These are phyloP conservation scores for Trichoderma sp. DNA, from an alignment of 2,329 filamentous ascomycete genomes.

Conservation along the genomic window DNA sequence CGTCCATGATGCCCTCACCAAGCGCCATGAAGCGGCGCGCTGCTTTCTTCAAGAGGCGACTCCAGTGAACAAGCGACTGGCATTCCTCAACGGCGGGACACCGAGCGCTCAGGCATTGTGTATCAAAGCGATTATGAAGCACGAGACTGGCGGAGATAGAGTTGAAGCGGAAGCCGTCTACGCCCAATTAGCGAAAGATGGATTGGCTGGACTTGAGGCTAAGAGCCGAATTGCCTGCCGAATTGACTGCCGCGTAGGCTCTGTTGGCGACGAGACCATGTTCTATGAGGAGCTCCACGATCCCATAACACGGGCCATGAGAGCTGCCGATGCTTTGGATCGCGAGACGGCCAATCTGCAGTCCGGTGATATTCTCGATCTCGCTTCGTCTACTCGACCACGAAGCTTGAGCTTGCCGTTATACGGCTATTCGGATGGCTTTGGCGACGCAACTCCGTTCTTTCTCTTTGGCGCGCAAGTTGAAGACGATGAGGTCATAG, in stretches of 20 bases:
- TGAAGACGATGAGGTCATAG: constrained; percentile 33
- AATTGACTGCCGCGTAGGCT: constrained; percentile 31
- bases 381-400: constrained; percentile 46
- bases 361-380: constrained; percentile 52
- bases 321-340: constrained; percentile 62
- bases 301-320: constrained; percentile 59
- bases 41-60: constrained; percentile 55
- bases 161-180: constrained; percentile 57
- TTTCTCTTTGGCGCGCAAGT: constrained; percentile 51
- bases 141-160: constrained; percentile 55
- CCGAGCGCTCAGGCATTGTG: constrained; percentile 58
- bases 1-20: constrained; percentile 54
- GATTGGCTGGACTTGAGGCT: constrained; percentile 46
- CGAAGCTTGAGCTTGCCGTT: constrained; percentile 56
- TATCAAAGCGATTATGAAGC: constrained; percentile 57
- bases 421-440: constrained; percentile 50
- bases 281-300: constrained; percentile 45
- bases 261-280: constrained; percentile 29
- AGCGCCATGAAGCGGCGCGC: constrained; percentile 53
- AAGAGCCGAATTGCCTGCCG: constrained; percentile 33
- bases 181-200: constrained; percentile 54
- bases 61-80: constrained; percentile 54
- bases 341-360: constrained; percentile 60
- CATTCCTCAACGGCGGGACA: constrained; percentile 64
- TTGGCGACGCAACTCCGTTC: constrained; percentile 52